Evolutionary conservation across 352 stramenopile genomes (phyloP).

Genomic region (Phytopythium chamaehyphon): DNA sequence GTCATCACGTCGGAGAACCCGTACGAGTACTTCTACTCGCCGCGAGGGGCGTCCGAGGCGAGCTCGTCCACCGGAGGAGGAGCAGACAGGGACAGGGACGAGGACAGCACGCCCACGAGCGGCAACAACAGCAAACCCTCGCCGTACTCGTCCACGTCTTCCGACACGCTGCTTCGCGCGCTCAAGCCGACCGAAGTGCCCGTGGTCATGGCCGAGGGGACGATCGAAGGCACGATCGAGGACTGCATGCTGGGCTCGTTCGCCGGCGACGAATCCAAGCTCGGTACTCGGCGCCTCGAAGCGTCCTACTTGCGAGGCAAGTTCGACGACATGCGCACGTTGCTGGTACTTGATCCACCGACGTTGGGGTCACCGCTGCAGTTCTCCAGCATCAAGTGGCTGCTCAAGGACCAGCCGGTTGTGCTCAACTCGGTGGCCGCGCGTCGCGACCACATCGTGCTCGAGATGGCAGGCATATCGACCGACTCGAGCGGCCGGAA

Average conservation of each 20-base stretch:
- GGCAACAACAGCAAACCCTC: neutral
- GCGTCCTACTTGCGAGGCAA: conserved; percentile 7
- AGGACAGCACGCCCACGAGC: neutral
- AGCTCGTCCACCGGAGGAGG: conserved; percentile 2
- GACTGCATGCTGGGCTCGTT: conserved; percentile 10
- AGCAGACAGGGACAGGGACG: neutral
- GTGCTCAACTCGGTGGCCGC: conserved; percentile 5
- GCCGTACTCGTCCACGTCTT: neutral
- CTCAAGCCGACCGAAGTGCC: conserved; percentile 8
- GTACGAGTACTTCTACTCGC: conserved; percentile 8
- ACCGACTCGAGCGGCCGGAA: neutral
- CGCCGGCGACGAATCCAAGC: conserved; percentile 3
- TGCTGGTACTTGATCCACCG: neutral
- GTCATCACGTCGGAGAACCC: conserved; percentile 8
- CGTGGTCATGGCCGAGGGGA: conserved; percentile 7
- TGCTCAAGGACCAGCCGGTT: conserved; percentile 9
- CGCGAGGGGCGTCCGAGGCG: neutral
- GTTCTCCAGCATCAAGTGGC: conserved; percentile 10
- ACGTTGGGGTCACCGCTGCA: conserved; percentile 3
- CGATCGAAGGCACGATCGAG: conserved; percentile 6
- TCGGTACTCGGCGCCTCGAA: neutral
- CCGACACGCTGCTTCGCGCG: conserved; percentile 3
- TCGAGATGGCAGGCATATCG: conserved; percentile 5
- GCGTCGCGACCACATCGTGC: conserved; percentile 7
- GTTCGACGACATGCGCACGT: conserved; percentile 6